phyloP scores from a whole-genome alignment of 2,329 filamentous ascomycete species.

The Arthrobotrys musiformis region DNA sequence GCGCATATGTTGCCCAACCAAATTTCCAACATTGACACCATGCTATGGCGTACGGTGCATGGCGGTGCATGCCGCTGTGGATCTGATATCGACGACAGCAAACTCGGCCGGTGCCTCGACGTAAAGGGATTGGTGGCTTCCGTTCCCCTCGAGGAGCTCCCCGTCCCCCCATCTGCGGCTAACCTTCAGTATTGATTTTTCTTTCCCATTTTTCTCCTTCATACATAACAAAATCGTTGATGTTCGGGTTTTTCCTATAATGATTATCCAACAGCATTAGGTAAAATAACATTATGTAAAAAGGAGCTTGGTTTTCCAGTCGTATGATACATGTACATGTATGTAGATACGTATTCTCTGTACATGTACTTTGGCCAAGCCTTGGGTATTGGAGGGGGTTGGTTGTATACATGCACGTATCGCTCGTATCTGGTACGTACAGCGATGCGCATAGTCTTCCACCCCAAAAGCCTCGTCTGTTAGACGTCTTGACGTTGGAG shows the following conservation, averaged over 20 bases:
- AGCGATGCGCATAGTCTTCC: background rate
- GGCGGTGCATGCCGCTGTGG: too few relatives aligned
- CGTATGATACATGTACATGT: background rate
- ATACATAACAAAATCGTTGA: background rate
- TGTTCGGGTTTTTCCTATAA: background rate
- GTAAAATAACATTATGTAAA: conserved; percentile 7
- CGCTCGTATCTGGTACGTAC: conserved; percentile 1
- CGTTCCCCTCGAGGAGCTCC: too few relatives aligned
- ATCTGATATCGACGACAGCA: too few relatives aligned
- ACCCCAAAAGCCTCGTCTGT: too few relatives aligned
- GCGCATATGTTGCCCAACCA: too few relatives aligned
- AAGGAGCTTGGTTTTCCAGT: background rate
- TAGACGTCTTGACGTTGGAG: too few relatives aligned
- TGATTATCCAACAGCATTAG: conserved; percentile 1
- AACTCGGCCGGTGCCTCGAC: too few relatives aligned
- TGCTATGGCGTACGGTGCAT: too few relatives aligned
- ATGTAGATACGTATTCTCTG: too few relatives aligned
- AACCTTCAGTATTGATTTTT: background rate
- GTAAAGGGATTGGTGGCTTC: too few relatives aligned
- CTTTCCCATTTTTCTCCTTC: background rate
- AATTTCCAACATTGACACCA: too few relatives aligned
- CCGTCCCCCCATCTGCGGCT: too few relatives aligned
- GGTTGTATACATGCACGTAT: background rate
- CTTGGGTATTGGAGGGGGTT: background rate
- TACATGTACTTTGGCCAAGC: background rate